Evolutionary conservation across 352 stramenopile species (phyloP), one percentile per base, ranked within the genome.

Genomic region (Globisporangium takayamanum): DNA sequence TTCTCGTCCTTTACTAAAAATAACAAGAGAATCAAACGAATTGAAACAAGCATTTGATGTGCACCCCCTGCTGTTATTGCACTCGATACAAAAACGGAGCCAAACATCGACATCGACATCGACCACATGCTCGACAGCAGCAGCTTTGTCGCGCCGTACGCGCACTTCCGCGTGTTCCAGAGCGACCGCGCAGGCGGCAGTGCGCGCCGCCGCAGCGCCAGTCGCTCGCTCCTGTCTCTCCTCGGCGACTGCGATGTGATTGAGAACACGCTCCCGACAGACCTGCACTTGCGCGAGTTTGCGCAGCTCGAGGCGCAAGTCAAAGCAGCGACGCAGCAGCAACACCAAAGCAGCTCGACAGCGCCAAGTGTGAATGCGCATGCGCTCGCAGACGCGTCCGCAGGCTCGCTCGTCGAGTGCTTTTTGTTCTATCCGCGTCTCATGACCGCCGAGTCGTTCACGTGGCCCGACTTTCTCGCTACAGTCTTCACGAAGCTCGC

Each of bases 81-180:
- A 46, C 5, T 20, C 18, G 41, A 46, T n/a, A 46, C 5, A 46
- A 15, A 44, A 46, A 46, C 41, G 11, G 41, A 46, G 15, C 41
- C 14, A 46, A 18, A 20, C 12, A 49, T 3, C n/a, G 4, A 16
- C 44, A 49, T 6, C 7, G 10, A 12, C 33, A 39, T 39, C 33
- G 33, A 10, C 33, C 5, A 39, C 28, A 80, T 82, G 75, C 66
- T 80, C 14, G 68, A 77, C 45, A 62, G 69, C 30, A 36, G 30
- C 33, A 39, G 5, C 45, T 78, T 77, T 52, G 65, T 70, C 2
- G 70, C 73, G 59, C 68, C 75, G 50, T 69, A 78, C 60, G 55
- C 71, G 69, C 73, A 79, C 62, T 83, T 78, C 71, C 73, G 76
- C 63, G 66, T 86, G 60, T 86, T 86, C 62, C 73, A 81, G 20